Evolutionary conservation across 257 asterid genomes (phyloP).

Genomic region (Galeopsis tetrahit): DNA sequence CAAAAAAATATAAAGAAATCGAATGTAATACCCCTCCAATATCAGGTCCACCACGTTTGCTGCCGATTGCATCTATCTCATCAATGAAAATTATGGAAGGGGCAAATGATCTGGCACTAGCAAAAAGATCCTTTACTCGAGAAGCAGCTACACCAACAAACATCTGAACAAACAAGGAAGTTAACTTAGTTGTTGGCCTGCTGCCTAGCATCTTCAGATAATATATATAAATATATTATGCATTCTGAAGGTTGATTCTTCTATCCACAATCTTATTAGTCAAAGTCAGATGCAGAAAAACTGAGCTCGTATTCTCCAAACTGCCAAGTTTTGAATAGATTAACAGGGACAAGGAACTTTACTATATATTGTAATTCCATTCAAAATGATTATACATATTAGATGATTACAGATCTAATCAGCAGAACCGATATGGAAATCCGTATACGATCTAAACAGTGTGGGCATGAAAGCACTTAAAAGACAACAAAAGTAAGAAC

Average conservation of each 20-base stretch:
- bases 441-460: neutral
- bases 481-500: neutral
- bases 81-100: constrained; percentile 98
- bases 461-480: constrained; percentile 4
- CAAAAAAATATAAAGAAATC: neutral
- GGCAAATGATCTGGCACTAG: constrained; percentile 94
- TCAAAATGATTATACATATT: neutral
- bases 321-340: constrained; percentile 9
- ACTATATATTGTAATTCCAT: constrained; percentile 16
- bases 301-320: neutral
- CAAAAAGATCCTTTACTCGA: constrained; percentile 97
- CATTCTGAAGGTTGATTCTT: neutral
- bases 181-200: constrained; percentile 23
- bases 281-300: neutral
- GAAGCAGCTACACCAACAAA: constrained; percentile 99
- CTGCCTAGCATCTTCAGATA: constrained; percentile 22
- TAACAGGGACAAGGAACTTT: constrained; percentile 20
- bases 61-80: constrained; percentile 99
- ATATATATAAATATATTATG: neutral
- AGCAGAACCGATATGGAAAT: neutral
- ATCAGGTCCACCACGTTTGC: constrained; percentile 99
- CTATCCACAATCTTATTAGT: neutral
- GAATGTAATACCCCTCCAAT: constrained; percentile 89
- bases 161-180: constrained; percentile 65
- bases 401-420: neutral